A percentile compares a stretch with the other conserved stretches of the same genome.
Evolutionary conservation across 441 rosid genomes (phyloP).

Genomic region (Kokia cookei): DNA sequence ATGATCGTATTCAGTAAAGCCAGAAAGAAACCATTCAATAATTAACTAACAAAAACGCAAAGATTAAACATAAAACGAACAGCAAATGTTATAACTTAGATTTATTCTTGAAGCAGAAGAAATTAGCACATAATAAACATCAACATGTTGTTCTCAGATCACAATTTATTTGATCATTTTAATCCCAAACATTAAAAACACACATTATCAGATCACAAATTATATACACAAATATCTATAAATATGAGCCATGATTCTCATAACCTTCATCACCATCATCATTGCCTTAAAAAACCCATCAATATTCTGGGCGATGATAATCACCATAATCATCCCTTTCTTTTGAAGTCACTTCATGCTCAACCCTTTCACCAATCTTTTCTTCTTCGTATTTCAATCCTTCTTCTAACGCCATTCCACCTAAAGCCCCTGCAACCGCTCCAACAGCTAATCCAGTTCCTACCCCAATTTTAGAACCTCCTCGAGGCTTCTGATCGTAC

Average conservation of each 20-base stretch:
- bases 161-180: background rate
- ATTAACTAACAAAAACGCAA: background rate
- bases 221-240: conserved; percentile 7
- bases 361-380: conserved; percentile 10
- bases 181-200: background rate
- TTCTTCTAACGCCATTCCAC: conserved; percentile 47
- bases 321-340: conserved; percentile 23
- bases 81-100: background rate
- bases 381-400: conserved; percentile 48
- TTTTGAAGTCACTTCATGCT: conserved; percentile 1
- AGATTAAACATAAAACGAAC: background rate
- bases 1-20: background rate
- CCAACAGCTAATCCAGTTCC: conserved; percentile 59
- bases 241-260: background rate
- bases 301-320: conserved; percentile 10
- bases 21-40: background rate
- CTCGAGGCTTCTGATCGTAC: conserved; percentile 24
- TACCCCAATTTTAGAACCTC: conserved; percentile 11
- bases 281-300: background rate
- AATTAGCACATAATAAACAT: background rate
- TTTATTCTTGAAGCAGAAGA: background rate
- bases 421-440: conserved; percentile 46
- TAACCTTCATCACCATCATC: background rate
- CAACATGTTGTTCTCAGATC: background rate
- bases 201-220: conserved; percentile 1